Evolutionary conservation across 805 yeast genomes (phyloP), one percentile per base, ranked within the genome.

Genomic region (Nakazawaea ernobii): DNA sequence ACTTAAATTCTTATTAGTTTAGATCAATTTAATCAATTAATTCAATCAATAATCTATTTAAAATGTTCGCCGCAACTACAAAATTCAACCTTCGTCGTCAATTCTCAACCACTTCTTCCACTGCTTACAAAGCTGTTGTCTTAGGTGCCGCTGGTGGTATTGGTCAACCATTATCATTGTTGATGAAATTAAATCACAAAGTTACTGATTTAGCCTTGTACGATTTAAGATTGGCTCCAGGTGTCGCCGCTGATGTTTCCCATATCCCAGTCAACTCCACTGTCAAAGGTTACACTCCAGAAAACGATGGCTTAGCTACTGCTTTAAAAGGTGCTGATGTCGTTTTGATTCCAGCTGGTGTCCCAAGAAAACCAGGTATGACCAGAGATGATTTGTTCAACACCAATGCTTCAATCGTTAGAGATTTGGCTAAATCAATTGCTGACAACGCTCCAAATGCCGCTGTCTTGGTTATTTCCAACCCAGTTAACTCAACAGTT

Each of bases 331-430:
- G 83, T 43, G 79, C 96, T 45, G 95, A 90, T 59, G 82, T 91
- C 51, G 91, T 91, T 45, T 79, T 91, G 50, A 87, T 91, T 69
- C 97, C 97, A 65, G 97, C 97, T 49, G 97, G 97, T 76, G 95
- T 91, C 50, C 97, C 95, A 75, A 87, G 95, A 81, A 91, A 90
- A 76, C 97, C 97, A 58, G 97, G 97, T 69, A 91, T 91, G 97
- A 88, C 97, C 63, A 86, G 97, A 77, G 97, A 91, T 68, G 97
- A 91, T 67, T 77, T 91, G 61, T 91, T 91, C 84, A 84, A 87
- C 77, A 91, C 95, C 75, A 91, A 91, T 65, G 97, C 97, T 45
- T 84, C 95, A 45, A 91, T 91, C 68, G 97, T 91, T 54, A 83
- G 94, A 67, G 96, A 87, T 69, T 78, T 91, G 68, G 96, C 96